Evolutionary conservation across 331 rosid species (phyloP), one percentile per base, ranked within the genome.

Genomic region (Pyrus hybrid): DNA sequence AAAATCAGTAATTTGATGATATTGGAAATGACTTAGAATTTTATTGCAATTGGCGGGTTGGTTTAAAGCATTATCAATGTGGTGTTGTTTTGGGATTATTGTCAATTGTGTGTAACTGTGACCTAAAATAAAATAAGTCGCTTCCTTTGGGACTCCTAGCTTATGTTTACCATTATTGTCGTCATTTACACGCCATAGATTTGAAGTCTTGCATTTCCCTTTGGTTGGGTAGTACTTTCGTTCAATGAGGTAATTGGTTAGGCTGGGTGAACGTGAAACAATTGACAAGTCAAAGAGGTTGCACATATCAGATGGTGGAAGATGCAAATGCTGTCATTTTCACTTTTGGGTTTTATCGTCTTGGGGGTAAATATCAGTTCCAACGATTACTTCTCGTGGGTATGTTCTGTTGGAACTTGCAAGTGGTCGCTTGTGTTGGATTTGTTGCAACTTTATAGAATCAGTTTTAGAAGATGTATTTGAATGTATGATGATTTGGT

Each of bases 301-400:
- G 87, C 79, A 84, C 96, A 1, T 95, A 94, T 75, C 99, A 94
- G 90, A 94, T 86, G 96, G 97, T 88, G 79, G 95, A 94, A 86
- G 95, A 92, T 33, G 99, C 97, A 56, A 94, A 92, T 76, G 97
- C 97, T 14, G 81, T 84, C 70, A 91, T 94, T 83, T 85, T 88
- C 69, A 94, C 99, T 17, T 94, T 94, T 70, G 99, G 99, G 20
- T 94, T 93, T 47, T 94, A 87, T 63, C 82, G 95, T 28, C 86
- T 91, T 8, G 98, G 98, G 90, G 98, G 90, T n/a, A 71, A 85
- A 96, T 75, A 26, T 65, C 20, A 65, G 30, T 49, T 75, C 60
- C 22, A 5, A 13, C 5, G 37, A 2, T 14, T 71, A 49, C 21
- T 53, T 56, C 47, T 56, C 32, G 10, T 4, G 12, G 33, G 28